These are phyloP conservation scores for Candida awuae DNA, from an alignment of 805 yeast species.

Conservation along the genomic window DNA sequence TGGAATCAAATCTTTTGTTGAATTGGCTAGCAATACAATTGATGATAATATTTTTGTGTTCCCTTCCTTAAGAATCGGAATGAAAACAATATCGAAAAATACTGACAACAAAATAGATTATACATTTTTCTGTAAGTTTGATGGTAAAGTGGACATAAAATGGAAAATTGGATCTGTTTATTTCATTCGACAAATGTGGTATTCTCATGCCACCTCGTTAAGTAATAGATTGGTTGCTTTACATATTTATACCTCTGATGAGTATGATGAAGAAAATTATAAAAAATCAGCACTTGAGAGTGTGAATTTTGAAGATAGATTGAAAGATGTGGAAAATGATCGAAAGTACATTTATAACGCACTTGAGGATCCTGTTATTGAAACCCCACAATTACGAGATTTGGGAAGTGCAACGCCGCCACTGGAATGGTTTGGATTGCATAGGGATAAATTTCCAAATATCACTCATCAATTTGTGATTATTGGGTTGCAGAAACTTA, in stretches of 20 bases:
- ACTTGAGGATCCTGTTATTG: conserved; percentile 68
- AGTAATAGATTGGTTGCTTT: conserved; percentile 46
- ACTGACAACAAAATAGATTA: conserved; percentile 53
- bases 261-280: conserved; percentile 31
- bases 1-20: conserved; percentile 46
- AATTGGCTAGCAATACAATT: conserved; percentile 46
- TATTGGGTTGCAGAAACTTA: conserved; percentile 63
- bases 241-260: conserved; percentile 27
- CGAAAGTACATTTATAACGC: conserved; percentile 50
- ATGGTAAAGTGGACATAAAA: conserved; percentile 81
- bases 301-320: conserved; percentile 32
- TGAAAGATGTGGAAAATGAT: conserved; percentile 42
- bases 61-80: conserved; percentile 65
- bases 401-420: conserved; percentile 98
- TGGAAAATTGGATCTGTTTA: conserved; percentile 94
- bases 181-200: conserved; percentile 88
- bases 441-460: conserved; percentile 77
- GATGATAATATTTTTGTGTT: conserved; percentile 79
- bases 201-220: conserved; percentile 70
- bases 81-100: conserved; percentile 64
- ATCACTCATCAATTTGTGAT: conserved; percentile 77
- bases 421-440: conserved; percentile 94
- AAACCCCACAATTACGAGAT: conserved; percentile 83
- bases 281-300: conserved; percentile 28
- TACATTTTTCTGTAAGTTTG: conserved; percentile 64